Percentiles rank a stretch among this genome's conserved stretches.
Evolutionary conservation across 768 basidiomycete genomes (phyloP).

Genomic region (Pleurotus pulmonarius): DNA sequence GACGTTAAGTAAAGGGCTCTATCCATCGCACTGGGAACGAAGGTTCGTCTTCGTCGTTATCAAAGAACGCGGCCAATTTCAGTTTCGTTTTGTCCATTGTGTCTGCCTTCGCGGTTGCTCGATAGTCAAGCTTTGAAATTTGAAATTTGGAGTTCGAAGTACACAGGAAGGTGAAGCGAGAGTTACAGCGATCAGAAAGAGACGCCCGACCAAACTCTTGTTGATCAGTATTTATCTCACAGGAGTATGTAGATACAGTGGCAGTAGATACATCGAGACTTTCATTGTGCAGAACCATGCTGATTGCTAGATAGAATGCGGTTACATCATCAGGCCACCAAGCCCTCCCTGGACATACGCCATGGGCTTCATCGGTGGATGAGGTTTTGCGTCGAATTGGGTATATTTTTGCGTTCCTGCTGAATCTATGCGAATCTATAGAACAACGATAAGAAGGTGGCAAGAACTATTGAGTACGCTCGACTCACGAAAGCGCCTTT

Average conservation of each 20-base stretch:
- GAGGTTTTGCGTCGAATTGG: constrained; percentile 82
- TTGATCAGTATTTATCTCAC: no score
- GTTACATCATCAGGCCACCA: constrained; percentile 60
- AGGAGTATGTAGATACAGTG: no score
- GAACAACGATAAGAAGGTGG: no score
- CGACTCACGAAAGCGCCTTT: constrained; percentile 83
- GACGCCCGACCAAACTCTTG: no score
- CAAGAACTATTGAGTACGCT: not conserved
- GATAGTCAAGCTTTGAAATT: no score
- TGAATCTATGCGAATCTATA: constrained; percentile 78
- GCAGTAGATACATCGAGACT: no score
- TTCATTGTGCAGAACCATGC: not conserved
- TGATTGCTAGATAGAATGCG: constrained; percentile 1
- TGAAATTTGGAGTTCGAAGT: no score
- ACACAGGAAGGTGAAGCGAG: no score
- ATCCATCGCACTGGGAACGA: constrained; percentile 91
- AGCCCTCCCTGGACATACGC: constrained; percentile 75
- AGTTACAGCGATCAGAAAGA: no score
- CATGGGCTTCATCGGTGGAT: constrained; percentile 93
- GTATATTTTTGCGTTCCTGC: constrained; percentile 69
- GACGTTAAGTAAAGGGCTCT: constrained; percentile 51
- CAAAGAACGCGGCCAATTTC: constrained; percentile 78
- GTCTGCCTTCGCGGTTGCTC: not conserved
- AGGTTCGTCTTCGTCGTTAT: constrained; percentile 80
- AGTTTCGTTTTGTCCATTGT: constrained; percentile 65